A percentile compares a stretch with the other conserved stretches of the same genome.
Evolutionary conservation across 176 grass and related monocot species (phyloP).

Genomic region (Neostapfia colusana): DNA sequence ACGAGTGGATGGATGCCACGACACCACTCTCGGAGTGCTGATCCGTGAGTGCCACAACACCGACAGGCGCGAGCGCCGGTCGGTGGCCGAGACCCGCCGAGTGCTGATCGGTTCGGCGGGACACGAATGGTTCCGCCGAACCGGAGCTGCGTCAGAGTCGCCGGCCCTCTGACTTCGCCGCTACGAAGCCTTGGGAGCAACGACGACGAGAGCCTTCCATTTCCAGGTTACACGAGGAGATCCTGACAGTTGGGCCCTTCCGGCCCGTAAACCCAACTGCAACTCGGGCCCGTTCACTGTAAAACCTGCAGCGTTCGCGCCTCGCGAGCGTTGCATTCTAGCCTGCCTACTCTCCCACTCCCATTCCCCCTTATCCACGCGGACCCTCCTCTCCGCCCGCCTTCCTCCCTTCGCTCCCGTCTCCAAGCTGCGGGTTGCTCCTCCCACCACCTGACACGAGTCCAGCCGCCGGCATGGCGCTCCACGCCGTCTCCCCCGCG

Average conservation of each 20-base stretch:
- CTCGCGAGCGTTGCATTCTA: neutral
- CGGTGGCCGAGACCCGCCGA: too few relatives aligned
- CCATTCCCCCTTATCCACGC: conserved; percentile 43
- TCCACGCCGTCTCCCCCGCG: conserved; percentile 63
- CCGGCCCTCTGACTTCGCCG: too few relatives aligned
- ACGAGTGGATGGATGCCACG: too few relatives aligned
- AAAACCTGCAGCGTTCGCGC: neutral
- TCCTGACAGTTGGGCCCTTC: neutral
- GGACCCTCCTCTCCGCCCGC: neutral
- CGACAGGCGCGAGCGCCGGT: neutral
- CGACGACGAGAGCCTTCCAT: too few relatives aligned
- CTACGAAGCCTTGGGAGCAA: too few relatives aligned
- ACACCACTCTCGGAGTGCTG: too few relatives aligned
- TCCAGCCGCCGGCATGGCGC: conserved; percentile 42
- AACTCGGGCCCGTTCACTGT: neutral
- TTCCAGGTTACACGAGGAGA: too few relatives aligned
- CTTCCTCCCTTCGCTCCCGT: neutral
- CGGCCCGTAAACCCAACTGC: neutral
- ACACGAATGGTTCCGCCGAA: too few relatives aligned
- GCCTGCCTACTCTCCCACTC: neutral
- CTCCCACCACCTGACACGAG: neutral
- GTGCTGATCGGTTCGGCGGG: neutral
- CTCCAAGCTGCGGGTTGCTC: neutral
- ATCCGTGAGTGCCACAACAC: too few relatives aligned
- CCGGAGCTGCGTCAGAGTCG: neutral